Base-by-base conservation (phyloP, 371 early-diverging fungal species). In the Mucor circinelloides region DNA sequence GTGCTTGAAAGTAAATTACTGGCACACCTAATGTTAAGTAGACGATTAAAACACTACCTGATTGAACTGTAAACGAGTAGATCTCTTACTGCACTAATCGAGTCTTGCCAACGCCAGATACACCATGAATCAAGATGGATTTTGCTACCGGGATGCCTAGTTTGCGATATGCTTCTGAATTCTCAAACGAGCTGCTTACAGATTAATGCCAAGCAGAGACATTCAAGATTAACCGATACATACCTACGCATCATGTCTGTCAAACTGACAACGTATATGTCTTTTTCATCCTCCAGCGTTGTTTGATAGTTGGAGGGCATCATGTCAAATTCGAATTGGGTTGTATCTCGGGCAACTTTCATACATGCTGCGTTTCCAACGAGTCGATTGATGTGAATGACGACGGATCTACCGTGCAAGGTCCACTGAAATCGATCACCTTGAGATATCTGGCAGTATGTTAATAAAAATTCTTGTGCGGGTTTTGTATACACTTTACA, bases 91-190 rank as follows among this genome's bases (percentile, higher is more conserved):
- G 71, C 13, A 77, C 63, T 15, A 76, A n/a, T n/a, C 74, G 74
- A 10, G 54, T 62, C 38, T 82, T 82, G 6, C 82, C 82, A 15
- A 79, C 79, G 12, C 82, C 82, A 23, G 77, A 58, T 2, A 77
- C 76, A 19, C 82, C 82, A 54, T 82, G 79, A 12, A 82, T 28
- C 57, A 82, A 69, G 23, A 82, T 68, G n/a, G 82, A 77, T 60
- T 79, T 82, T 13, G 74, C 75, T 21, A 70, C 69, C 6, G 79
- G 76, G 27, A 82, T 75, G 30, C 70, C 66, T n/a, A 82, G 38
- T 34, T 42, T 28, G 10, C 64, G 67, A 60, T 73, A 82, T 0
- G 75, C 70, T 19, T 44, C 31, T 15, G 73, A 63, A 57, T 75
- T 64, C 8, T 56, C 64, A 54, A 74, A 76, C 2, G 72, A 71